Evolutionary conservation across 345 rosid species (phyloP), one percentile per base, ranked within the genome.

Genomic region (Citrus glauca): DNA sequence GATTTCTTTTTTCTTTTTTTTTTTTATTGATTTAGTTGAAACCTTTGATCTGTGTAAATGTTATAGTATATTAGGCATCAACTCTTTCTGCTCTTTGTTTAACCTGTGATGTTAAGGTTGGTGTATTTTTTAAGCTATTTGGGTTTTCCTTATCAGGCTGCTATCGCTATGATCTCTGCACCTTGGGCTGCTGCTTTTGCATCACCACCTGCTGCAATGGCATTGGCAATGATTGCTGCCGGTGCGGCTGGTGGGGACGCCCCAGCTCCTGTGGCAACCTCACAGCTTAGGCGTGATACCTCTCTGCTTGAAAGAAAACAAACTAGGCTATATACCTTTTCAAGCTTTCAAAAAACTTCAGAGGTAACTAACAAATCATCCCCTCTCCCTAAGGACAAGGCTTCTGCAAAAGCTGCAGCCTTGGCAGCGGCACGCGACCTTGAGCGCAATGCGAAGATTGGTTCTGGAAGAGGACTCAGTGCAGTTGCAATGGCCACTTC

Each of bases 401-500:
- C 98, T 78, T 89, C 95, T 78, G 99, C 98, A 83, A 94, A 94
- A 88, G 99, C 99, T 42, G 97, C 98, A 81, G 98, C 98, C 73
- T 86, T 94, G 88, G 98, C 98, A 57, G 98, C 99, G 48, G 99
- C 98, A 71, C 98, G 99, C 75, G 99, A 97, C 90, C 95, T 97
- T 87, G 93, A 97, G 80, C 91, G 98, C 55, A 90, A 87, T 90
- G 95, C 98, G 57, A 97, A 97, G 84, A 97, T 97, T 84, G 99
- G 99, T 81, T 90, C 99, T 72, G 98, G 98, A 86, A 93, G 99
- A 87, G 99, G 99, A 74, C 97, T 97, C 75, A 93, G 97, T 86
- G 98, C 99, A 42, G 93, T 94, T 85, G 99, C 99, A 55, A 94
- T 94, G 99, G 99, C 99, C 79, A 97, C 99, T 70, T 97, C 99